Percentiles rank a stretch among this genome's conserved stretches.
Evolutionary conservation across 2,329 filamentous ascomycete species (phyloP).

Genomic region (Epichloe hybrida): DNA sequence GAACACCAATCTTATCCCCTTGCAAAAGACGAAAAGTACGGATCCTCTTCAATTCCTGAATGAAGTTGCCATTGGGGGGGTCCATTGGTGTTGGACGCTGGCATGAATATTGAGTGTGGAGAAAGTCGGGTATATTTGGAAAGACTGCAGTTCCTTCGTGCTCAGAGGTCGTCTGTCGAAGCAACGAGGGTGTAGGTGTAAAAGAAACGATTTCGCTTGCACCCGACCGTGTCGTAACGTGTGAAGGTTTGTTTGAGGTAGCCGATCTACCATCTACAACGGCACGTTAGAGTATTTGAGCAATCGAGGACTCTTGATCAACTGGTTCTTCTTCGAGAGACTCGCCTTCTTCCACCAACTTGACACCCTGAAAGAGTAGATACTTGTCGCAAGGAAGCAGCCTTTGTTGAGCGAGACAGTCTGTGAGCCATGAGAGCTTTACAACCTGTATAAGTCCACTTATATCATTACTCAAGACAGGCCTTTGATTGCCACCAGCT

Average conservation of each 20-base stretch:
- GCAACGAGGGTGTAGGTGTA: slow-evolving; percentile 23
- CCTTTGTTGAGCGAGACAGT: slow-evolving; percentile 31
- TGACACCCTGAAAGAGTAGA: slow-evolving; percentile 39
- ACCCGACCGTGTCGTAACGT: slow-evolving; percentile 1
- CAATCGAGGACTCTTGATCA: not conserved
- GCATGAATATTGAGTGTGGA: slow-evolving; percentile 57
- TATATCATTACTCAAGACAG: not conserved
- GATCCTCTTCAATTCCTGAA: slow-evolving; percentile 61
- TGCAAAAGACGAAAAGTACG: slow-evolving; percentile 55
- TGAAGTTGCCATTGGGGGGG: slow-evolving; percentile 63
- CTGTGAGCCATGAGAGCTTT: slow-evolving; percentile 44
- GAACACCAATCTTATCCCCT: slow-evolving; percentile 64
- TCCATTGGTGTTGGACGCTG: slow-evolving; percentile 59
- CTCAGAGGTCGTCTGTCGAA: slow-evolving; percentile 65
- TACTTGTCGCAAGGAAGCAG: slow-evolving; percentile 37
- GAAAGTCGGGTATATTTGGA: slow-evolving; percentile 54
- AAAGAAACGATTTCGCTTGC: too few relatives aligned
- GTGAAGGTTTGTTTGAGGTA: not conserved
- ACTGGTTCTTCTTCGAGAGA: not conserved
- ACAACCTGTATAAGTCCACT: slow-evolving; percentile 34
- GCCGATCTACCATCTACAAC: slow-evolving; percentile 7
- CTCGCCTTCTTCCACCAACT: slow-evolving; percentile 6
- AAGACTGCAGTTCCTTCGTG: slow-evolving; percentile 43
- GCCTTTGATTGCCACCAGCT: not conserved
- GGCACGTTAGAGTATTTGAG: slow-evolving; percentile 11